phyloP scores from a whole-genome alignment of 2,329 filamentous ascomycete genomes.

The Cordyceps fumosorosea region DNA sequence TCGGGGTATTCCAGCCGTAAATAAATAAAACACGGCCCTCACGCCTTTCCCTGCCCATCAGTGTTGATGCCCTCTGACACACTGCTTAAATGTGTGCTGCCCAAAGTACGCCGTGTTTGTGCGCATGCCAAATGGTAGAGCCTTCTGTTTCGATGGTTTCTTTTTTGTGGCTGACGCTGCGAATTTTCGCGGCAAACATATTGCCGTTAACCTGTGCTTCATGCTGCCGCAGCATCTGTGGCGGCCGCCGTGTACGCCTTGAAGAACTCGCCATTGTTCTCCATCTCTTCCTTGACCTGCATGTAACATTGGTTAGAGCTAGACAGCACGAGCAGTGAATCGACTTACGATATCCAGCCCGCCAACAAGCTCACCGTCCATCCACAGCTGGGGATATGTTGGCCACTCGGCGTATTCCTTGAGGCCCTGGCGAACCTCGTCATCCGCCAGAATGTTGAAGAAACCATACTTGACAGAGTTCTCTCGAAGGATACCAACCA shows the following conservation, averaged over 20 bases:
- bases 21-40: background rate
- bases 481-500: constrained; percentile 81
- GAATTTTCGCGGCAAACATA: background rate
- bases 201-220: constrained; percentile 19
- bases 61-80: constrained; percentile 1
- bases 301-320: background rate
- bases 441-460: constrained; percentile 97
- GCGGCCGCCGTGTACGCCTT: constrained; percentile 58
- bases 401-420: constrained; percentile 99
- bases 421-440: constrained; percentile 90
- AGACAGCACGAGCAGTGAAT: background rate
- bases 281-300: constrained; percentile 89
- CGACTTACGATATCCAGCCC: constrained; percentile 89
- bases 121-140: background rate
- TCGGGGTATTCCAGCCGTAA: constrained; percentile 4
- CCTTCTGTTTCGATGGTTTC: background rate
- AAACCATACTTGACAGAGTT: constrained; percentile 93
- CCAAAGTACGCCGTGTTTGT: background rate
- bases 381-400: constrained; percentile 92
- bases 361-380: constrained; percentile 82
- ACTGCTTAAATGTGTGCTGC: background rate
- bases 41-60: background rate
- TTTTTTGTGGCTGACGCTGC: background rate
- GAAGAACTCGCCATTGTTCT: constrained; percentile 77
- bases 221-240: constrained; percentile 30